Evolutionary conservation across 768 basidiomycete species (phyloP), one percentile per base, ranked within the genome.

Genomic region (Trametes coccinea): DNA sequence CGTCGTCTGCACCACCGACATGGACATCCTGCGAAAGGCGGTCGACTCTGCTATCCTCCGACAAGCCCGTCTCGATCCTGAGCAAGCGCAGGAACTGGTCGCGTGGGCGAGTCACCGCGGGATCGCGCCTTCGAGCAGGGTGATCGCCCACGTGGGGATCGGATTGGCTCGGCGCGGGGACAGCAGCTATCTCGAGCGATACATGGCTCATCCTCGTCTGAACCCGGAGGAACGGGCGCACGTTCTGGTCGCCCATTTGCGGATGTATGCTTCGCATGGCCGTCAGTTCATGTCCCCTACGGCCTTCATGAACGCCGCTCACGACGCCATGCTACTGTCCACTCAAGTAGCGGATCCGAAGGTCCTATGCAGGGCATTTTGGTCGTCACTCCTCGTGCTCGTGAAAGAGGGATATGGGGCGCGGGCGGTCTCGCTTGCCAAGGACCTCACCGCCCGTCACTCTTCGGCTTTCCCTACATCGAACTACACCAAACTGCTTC

Each of bases 391-490:
- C 30, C 34, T 51, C 4, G 39, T 46, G 14, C 56, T 66, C 22
- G 31, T 62, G 16, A 52, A 46, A 13, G 52, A 59, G 10, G 56
- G 57, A 8, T 74, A 79, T 46, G 71, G 79, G 8, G 63, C 67
- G 0, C 67, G 71, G 22, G 75, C 80, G 8, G 64, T 82, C 1
- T 62, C 72, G 44, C 64, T 84, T 29, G 71, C 85, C 44, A 71
- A 78, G 60, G 70, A 69, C 48, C 71, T 87, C 34, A 65, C 76
- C 46, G 53, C 55, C 9, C 70, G 61, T 11, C 70, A 68, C 2
- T 76, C 79, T 0, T 14, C 53, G 4, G 82, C 79, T 66, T 83
- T 82, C 74, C 75, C 73, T 10, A 66, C 59, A 11, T 68, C 71
- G 6, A 76, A 79, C 51, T 71, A 81, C 37, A 68, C 54, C 31